phyloP scores from a whole-genome alignment of 208 protist genomes.

The Wallacemonas rigidus region DNA sequence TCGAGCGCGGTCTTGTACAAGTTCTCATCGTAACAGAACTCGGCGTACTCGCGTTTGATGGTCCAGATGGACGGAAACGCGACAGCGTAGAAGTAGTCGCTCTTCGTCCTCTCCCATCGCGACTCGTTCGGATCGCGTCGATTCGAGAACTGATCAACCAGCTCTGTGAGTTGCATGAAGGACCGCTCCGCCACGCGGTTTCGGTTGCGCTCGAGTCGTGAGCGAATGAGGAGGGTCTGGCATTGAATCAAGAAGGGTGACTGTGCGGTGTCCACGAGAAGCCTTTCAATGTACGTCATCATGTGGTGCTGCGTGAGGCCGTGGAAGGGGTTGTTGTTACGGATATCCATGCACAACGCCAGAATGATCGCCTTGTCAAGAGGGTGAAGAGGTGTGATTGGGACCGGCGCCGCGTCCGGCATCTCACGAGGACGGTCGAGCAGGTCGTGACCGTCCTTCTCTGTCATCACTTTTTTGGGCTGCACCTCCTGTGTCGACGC shows the following conservation, averaged over 20 bases:
- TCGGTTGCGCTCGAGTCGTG: constrained; percentile 73
- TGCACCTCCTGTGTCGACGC: constrained; percentile 37
- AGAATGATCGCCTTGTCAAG: constrained; percentile 89
- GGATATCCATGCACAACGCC: constrained; percentile 83
- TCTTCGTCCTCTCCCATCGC: constrained; percentile 51
- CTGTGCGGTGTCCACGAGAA: constrained; percentile 72
- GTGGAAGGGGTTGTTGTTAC: constrained; percentile 87
- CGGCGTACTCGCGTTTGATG: constrained; percentile 84
- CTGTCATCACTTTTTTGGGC: constrained; percentile 57
- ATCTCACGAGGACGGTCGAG: constrained; percentile 74
- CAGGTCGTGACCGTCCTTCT: constrained; percentile 85
- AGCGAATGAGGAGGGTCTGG: constrained; percentile 74
- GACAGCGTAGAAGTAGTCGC: constrained; percentile 82
- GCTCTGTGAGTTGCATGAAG: constrained; percentile 90
- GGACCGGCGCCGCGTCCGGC: constrained; percentile 34
- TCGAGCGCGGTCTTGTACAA: constrained; percentile 88
- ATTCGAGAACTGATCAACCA: constrained; percentile 82
- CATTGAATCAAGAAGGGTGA: constrained; percentile 78
- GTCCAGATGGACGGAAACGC: constrained; percentile 81
- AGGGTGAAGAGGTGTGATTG: constrained; percentile 66
- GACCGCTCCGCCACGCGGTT: constrained; percentile 84
- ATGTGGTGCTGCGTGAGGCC: constrained; percentile 90
- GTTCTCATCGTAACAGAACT: constrained; percentile 83
- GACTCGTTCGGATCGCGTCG: constrained; percentile 53
- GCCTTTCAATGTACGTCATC: constrained; percentile 86